These are phyloP conservation scores for Polytrichum commune DNA, from an alignment of 225 moss, liverwort and hornwort genomes.

Conservation along the genomic window DNA sequence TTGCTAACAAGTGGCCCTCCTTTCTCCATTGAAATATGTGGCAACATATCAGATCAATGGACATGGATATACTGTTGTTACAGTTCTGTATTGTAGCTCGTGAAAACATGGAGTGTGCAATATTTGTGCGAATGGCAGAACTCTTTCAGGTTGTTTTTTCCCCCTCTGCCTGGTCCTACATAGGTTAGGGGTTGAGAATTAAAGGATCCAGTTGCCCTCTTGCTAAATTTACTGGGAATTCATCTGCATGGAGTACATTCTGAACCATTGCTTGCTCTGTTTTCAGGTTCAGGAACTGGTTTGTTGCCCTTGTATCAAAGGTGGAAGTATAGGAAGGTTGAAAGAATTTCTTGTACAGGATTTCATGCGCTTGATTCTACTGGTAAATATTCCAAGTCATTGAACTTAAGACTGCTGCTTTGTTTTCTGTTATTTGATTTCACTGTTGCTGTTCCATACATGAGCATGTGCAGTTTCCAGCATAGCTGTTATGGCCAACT, in stretches of 20 bases:
- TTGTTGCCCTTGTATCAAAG: conserved; percentile 23
- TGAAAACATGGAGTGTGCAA: conserved; percentile 58
- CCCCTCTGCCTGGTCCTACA: neutral
- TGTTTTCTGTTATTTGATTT: too few species aligned
- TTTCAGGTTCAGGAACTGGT: conserved; percentile 42
- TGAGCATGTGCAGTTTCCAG: too few species aligned
- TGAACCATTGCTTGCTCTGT: neutral
- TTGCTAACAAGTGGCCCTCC: too few species aligned
- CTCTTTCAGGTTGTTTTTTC: conserved; percentile 44
- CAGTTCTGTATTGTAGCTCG: conserved; percentile 64
- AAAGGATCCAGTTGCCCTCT: too few species aligned
- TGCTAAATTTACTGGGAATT: too few species aligned
- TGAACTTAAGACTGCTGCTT: too few species aligned
- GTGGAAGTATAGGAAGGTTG: conserved; percentile 20
- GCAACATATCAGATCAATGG: conserved; percentile 50
- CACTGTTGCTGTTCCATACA: too few species aligned
- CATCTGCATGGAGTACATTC: too few species aligned
- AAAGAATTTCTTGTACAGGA: conserved; percentile 80
- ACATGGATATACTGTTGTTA: conserved; percentile 63
- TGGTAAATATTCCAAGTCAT: conserved; percentile 39
- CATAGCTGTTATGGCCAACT: too few species aligned
- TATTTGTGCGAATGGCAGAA: conserved; percentile 61
- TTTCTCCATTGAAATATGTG: too few species aligned
- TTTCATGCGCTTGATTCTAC: conserved; percentile 78
- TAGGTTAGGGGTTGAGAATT: too few species aligned